phyloP scores from a whole-genome alignment of 2,329 filamentous ascomycete species.

The Akanthomyces lecanii region DNA sequence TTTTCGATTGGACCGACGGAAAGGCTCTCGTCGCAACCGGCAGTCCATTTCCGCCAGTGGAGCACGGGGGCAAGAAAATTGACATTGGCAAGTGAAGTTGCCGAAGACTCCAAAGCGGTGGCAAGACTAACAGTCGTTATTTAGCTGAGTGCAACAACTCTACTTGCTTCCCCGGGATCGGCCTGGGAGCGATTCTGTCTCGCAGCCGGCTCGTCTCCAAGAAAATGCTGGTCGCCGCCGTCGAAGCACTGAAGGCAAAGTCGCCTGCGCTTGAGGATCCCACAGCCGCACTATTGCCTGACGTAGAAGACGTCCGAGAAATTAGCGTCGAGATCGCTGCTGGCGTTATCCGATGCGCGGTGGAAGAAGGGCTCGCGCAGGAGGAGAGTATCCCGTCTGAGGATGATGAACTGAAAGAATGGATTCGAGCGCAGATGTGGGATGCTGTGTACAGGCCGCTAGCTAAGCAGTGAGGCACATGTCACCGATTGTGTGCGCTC shows the following conservation, averaged over 20 bases:
- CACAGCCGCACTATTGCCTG: constrained; percentile 66
- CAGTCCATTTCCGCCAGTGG: constrained; percentile 72
- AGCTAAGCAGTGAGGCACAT: constrained; percentile 22
- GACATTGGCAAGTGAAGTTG: constrained; percentile 36
- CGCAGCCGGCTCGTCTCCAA: constrained; percentile 65
- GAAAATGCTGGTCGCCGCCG: constrained; percentile 76
- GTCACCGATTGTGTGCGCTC: neutral
- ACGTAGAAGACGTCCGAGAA: constrained; percentile 67
- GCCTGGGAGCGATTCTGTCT: constrained; percentile 70
- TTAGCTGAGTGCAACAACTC: constrained; percentile 80
- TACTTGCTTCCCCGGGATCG: constrained; percentile 80
- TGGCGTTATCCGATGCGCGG: constrained; percentile 67
- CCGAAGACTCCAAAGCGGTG: no score
- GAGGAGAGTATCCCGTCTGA: constrained; percentile 59
- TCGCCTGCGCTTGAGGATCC: constrained; percentile 65
- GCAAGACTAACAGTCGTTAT: neutral
- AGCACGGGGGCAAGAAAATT: constrained; percentile 41
- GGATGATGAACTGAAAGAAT: constrained; percentile 57
- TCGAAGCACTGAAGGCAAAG: constrained; percentile 65
- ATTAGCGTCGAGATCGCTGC: constrained; percentile 75
- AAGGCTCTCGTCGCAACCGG: constrained; percentile 78
- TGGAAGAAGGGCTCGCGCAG: constrained; percentile 64
- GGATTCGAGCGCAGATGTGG: constrained; percentile 81
- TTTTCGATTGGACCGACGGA: constrained; percentile 74
- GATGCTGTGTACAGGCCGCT: constrained; percentile 63